Conservation (phyloP, 1,284 basidiomycete species). For the Cryptococcus sp. region DNA sequence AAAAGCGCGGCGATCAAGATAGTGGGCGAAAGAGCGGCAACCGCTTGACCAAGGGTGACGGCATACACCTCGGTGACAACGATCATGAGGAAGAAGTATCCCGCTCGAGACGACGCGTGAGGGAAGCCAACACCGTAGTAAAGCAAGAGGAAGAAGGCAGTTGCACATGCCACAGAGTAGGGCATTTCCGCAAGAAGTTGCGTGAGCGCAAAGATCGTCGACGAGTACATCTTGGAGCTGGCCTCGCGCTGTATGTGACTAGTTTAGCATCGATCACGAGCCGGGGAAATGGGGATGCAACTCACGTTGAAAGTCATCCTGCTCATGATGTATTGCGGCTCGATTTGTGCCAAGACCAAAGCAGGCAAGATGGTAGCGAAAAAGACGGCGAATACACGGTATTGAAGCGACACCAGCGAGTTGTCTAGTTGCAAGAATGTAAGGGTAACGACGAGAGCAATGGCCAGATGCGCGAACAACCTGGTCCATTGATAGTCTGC, state of each 20-base stretch:
- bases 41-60: constrained; percentile 68
- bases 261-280: too few relatives aligned
- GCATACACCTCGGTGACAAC: constrained; percentile 74
- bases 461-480: constrained; percentile 72
- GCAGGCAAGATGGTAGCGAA: constrained; percentile 49
- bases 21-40: constrained; percentile 68
- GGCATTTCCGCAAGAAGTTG: constrained; percentile 76
- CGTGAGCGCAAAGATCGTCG: constrained; percentile 70
- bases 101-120: constrained; percentile 30
- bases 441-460: constrained; percentile 76
- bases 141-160: constrained; percentile 69
- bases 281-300: constrained; percentile 17
- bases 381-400: constrained; percentile 68
- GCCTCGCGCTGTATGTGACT: constrained; percentile 60
- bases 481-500: constrained; percentile 69
- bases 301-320: constrained; percentile 56
- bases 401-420: constrained; percentile 73
- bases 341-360: constrained; percentile 58
- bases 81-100: constrained; percentile 60
- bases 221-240: constrained; percentile 56
- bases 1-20: constrained; percentile 72
- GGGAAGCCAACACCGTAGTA: constrained; percentile 49
- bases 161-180: constrained; percentile 62
- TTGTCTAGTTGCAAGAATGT: constrained; percentile 77
- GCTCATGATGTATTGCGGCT: constrained; percentile 82